phyloP scores from a whole-genome alignment of 2,329 filamentous ascomycete species.

The Aulographum hederae region DNA sequence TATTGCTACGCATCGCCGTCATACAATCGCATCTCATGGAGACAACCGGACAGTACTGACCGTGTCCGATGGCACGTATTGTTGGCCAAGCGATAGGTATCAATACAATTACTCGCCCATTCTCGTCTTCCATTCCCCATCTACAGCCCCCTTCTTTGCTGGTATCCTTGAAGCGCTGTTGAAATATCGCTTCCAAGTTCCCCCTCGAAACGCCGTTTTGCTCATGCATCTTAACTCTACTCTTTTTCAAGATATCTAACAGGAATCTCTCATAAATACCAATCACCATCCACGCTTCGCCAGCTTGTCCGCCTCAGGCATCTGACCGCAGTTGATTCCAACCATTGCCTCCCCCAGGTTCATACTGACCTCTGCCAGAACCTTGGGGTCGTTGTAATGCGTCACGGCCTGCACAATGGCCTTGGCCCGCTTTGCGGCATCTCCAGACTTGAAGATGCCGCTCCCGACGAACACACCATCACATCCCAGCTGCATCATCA shows the following conservation, averaged over 20 bases:
- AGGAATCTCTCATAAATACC: neutral
- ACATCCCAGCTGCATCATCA: conserved; percentile 99
- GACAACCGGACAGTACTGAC: too few species aligned
- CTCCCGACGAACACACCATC: conserved; percentile 95
- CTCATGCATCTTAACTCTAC: too few species aligned
- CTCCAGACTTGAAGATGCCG: conserved; percentile 93
- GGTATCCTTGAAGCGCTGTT: too few species aligned
- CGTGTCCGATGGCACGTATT: too few species aligned
- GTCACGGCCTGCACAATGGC: conserved; percentile 92
- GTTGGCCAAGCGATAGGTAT: too few species aligned
- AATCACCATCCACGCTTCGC: conserved; percentile 68
- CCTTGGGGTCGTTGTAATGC: conserved; percentile 69
- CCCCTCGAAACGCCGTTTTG: too few species aligned
- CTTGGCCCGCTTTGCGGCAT: conserved; percentile 75
- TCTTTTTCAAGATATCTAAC: neutral
- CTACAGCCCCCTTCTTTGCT: too few species aligned
- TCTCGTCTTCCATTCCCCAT: too few species aligned
- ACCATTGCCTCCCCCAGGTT: conserved; percentile 97
- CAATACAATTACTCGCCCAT: too few species aligned
- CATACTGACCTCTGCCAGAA: conserved; percentile 71
- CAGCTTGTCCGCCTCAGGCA: conserved; percentile 67
- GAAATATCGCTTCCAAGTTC: too few species aligned
- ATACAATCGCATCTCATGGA: too few species aligned
- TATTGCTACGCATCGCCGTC: too few species aligned
- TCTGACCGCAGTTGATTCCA: conserved; percentile 68